Evolutionary conservation across 257 asterid species (phyloP), one percentile per base, ranked within the genome.

Genomic region (Linderniella brevidens): DNA sequence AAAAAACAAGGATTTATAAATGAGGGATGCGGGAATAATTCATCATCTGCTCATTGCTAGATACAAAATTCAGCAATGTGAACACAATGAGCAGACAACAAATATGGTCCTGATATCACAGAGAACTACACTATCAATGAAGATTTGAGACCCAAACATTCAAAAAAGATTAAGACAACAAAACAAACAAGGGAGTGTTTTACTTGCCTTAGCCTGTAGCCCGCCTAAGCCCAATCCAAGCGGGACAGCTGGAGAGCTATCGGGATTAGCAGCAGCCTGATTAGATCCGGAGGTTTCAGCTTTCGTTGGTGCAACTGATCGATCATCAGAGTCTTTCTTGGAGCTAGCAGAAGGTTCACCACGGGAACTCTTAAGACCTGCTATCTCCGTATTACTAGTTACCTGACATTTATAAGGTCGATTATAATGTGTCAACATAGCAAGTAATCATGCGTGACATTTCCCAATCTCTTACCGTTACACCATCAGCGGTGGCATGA

Each of bases 171-270:
- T 25, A n/a, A n/a, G 32, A 25, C 32, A 25, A n/a, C 6, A 25
- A 25, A 25, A 25, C 32, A 25, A 25, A 25, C 6, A 25, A 25
- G 32, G 6, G 6, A 25, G 17, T 41, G 18, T 37, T 35, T 11
- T n/a, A 43, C 62, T 25, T 59, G 82, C 97, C 94, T 73, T 82
- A 13, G 93, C 80, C 58, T 75, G 92, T 68, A 86, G 76, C 46
- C 77, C 78, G 29, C 86, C 80, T 11, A 75, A 63, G 54, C 97
- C 97, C 70, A 86, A 55, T 35, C 97, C 97, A 55, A 86, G 68
- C 51, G 97, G 97, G 49, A 64, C 64, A 37, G 69, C 50, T 46
- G 79, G 39, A 35, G 86, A 59, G 58, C 64, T 64, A 52, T 54
- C 78, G 46, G 65, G 48, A 42, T 41, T 56, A 64, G 50, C 54